Conservation (phyloP, 441 rosid species). For the Sinapis alba region DNA sequence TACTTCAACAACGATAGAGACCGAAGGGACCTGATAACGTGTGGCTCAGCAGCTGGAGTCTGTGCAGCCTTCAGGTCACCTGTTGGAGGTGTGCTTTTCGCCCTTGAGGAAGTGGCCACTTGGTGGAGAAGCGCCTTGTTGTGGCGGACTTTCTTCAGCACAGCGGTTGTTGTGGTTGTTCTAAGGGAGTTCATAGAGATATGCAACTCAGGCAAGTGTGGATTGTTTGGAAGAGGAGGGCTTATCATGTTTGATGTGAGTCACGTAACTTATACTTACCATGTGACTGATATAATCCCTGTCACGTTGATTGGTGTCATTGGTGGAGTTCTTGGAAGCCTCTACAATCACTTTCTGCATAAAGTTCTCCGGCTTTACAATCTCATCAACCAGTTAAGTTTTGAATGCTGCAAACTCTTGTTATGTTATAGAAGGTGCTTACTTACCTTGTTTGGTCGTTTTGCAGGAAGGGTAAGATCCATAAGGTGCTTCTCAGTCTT, state of each 20-base stretch:
- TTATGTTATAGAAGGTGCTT: neutral
- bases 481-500: constrained; percentile 68
- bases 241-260: constrained; percentile 88
- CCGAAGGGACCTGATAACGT: constrained; percentile 83
- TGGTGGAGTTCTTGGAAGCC: constrained; percentile 85
- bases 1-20: constrained; percentile 90
- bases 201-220: constrained; percentile 74
- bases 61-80: constrained; percentile 94
- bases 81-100: constrained; percentile 81
- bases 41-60: constrained; percentile 84
- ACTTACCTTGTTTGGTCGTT: constrained; percentile 23
- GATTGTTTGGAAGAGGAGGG: constrained; percentile 84
- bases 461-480: constrained; percentile 77
- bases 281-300: constrained; percentile 60
- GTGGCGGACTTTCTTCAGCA: constrained; percentile 90
- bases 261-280: constrained; percentile 58
- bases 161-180: constrained; percentile 78
- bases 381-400: constrained; percentile 80
- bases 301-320: constrained; percentile 65
- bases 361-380: constrained; percentile 77
- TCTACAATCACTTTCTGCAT: constrained; percentile 77
- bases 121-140: constrained; percentile 96
- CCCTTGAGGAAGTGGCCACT: constrained; percentile 90
- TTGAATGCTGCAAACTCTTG: neutral
- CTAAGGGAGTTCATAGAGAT: constrained; percentile 79